A percentile compares a stretch with the other conserved stretches of the same genome.
Conservation (phyloP, 2,329 filamentous ascomycete species). For the Alternaria solani region DNA sequence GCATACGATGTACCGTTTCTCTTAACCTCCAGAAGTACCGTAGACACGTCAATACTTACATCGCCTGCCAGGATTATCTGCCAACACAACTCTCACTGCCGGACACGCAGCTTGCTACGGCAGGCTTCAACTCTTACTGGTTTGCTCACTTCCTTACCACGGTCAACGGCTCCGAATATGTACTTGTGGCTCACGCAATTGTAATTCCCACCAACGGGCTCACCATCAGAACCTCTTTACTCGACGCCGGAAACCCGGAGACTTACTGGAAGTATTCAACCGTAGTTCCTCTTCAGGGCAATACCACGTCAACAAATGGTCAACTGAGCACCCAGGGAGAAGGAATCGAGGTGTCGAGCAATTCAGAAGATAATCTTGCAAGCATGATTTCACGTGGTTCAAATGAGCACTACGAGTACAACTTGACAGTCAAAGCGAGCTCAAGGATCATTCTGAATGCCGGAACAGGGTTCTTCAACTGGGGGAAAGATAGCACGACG, state of each 20-base stretch:
- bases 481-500: background rate
- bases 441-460: background rate
- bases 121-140: background rate
- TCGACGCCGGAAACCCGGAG: background rate
- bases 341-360: background rate
- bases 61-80: background rate
- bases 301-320: background rate
- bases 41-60: background rate
- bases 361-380: background rate
- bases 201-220: background rate
- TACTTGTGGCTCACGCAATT: background rate
- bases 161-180: background rate
- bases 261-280: background rate
- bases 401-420: background rate
- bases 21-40: background rate
- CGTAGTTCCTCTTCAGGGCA: background rate
- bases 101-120: background rate
- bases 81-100: background rate
- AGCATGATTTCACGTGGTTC: background rate
- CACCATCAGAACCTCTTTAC: background rate
- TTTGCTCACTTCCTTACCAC: background rate
- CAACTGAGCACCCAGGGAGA: background rate
- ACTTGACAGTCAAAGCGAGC: background rate
- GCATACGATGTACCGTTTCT: background rate
- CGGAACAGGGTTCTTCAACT: background rate